These are phyloP conservation scores for Phytophthora citrophthora DNA, from an alignment of 352 stramenopile genomes.

Conservation along the genomic window DNA sequence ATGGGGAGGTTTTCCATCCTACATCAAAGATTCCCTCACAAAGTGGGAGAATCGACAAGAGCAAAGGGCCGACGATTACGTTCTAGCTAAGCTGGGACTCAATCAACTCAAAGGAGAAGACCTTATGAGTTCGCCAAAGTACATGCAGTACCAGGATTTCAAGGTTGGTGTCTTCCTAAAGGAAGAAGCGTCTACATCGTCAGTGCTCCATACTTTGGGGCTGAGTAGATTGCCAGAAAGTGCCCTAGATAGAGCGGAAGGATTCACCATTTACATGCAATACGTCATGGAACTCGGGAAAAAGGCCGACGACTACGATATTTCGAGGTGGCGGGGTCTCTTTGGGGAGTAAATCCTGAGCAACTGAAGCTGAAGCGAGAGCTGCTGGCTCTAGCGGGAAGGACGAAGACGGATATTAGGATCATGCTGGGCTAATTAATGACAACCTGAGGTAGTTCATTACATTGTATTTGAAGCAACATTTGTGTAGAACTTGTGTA, in stretches of 20 bases:
- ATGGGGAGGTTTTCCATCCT: background rate
- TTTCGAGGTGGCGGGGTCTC: background rate
- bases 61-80: background rate
- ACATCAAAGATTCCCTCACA: background rate
- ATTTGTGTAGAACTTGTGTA: slow-evolving; percentile 43
- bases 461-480: slow-evolving; percentile 1
- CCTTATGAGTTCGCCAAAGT: background rate
- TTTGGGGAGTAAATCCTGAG: background rate
- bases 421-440: background rate
- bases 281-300: background rate
- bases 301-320: background rate
- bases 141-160: background rate
- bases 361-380: too few species aligned
- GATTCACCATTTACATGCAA: background rate
- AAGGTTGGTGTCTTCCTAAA: background rate
- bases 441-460: too few species aligned
- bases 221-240: background rate
- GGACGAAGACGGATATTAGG: background rate
- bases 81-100: background rate
- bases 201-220: too few species aligned
- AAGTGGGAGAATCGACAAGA: background rate
- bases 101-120: background rate
- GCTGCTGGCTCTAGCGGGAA: too few species aligned
- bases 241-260: background rate
- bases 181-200: background rate